These are phyloP conservation scores for Tolypocladium ophioglossoides DNA, from an alignment of 2,329 filamentous ascomycete species.

Conservation along the genomic window DNA sequence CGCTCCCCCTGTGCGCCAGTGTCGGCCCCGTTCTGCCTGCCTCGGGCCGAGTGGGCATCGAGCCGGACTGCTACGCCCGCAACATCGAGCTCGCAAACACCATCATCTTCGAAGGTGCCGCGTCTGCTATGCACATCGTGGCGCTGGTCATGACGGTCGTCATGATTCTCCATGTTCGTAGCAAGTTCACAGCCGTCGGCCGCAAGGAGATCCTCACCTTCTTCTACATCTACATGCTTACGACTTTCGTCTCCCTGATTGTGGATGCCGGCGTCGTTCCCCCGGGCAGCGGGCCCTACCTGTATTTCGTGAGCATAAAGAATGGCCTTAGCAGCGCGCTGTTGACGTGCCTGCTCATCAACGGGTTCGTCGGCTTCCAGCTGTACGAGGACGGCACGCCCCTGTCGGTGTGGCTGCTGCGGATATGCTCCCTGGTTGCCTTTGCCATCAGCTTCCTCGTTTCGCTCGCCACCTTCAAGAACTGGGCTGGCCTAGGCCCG, in stretches of 20 bases:
- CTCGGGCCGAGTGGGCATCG: conserved; percentile 62
- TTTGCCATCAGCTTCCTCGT: conserved; percentile 83
- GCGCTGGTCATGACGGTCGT: conserved; percentile 87
- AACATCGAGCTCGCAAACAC: conserved; percentile 97
- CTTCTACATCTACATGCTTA: conserved; percentile 92
- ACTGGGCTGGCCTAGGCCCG: conserved; percentile 76
- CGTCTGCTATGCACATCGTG: conserved; percentile 84
- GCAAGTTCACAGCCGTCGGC: conserved; percentile 94
- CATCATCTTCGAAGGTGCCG: conserved; percentile 91
- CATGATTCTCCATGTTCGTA: conserved; percentile 94
- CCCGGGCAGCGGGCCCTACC: conserved; percentile 67
- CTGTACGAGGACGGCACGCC: conserved; percentile 95
- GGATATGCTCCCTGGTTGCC: conserved; percentile 65
- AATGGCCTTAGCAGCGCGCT: conserved; percentile 76
- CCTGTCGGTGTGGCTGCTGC: conserved; percentile 85
- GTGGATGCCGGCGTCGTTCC: conserved; percentile 90
- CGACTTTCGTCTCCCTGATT: conserved; percentile 79
- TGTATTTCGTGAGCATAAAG: conserved; percentile 86
- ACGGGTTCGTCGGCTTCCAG: conserved; percentile 97
- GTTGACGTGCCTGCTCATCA: conserved; percentile 83
- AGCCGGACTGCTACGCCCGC: conserved; percentile 84
- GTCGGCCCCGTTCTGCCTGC: conserved; percentile 66
- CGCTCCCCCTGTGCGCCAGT: conserved; percentile 78
- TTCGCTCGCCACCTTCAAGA: conserved; percentile 84
- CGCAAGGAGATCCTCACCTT: conserved; percentile 70